These are phyloP conservation scores for Leishmania braziliensis DNA, from an alignment of 208 protist species.

Conservation along the genomic window DNA sequence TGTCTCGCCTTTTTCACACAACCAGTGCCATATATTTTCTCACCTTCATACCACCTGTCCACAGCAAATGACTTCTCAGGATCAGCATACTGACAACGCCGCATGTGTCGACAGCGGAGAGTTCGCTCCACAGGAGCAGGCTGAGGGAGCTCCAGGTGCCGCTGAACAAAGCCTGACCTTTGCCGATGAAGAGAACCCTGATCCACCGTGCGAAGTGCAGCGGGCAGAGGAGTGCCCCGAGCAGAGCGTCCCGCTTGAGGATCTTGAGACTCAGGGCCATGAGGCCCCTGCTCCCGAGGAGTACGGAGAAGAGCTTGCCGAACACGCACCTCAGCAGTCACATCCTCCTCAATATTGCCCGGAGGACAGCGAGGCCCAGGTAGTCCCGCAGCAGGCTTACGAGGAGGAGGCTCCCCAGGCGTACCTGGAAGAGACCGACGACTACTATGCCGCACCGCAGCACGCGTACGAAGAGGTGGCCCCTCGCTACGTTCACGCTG, in stretches of 20 bases:
- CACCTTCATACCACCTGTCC: background rate
- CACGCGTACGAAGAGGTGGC: conserved; percentile 1
- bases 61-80: background rate
- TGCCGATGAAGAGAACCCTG: conserved; percentile 1
- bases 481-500: background rate
- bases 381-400: conserved; percentile 1
- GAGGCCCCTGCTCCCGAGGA: background rate
- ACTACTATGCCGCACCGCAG: background rate
- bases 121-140: background rate
- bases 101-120: background rate
- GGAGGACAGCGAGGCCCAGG: background rate
- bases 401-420: conserved; percentile 3
- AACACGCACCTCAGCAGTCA: background rate
- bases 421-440: background rate
- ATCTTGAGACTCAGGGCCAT: background rate
- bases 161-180: background rate
- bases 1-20: background rate
- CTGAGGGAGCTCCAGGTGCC: background rate
- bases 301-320: background rate
- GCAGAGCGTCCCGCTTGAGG: background rate
- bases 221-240: background rate
- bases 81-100: background rate
- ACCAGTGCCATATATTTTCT: background rate
- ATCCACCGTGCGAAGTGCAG: background rate
- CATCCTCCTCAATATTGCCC: background rate